Evolutionary conservation across 2,329 filamentous ascomycete genomes (phyloP).

Genomic region (Gaeumannomyces tritici): DNA sequence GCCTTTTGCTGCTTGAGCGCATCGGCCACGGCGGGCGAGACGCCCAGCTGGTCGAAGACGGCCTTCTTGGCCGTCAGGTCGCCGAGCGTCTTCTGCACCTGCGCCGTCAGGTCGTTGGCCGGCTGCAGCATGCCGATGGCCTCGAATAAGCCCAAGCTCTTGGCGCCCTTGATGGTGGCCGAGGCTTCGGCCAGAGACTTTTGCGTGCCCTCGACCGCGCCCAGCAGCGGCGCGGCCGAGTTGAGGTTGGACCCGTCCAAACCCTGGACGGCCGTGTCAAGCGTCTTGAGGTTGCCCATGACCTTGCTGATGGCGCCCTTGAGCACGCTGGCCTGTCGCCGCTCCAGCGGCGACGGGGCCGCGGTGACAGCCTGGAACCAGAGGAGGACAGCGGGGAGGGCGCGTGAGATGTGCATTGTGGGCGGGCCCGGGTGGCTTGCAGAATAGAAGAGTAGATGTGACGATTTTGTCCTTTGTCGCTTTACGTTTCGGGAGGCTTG

Average conservation of each 20-base stretch:
- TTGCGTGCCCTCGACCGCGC: background rate
- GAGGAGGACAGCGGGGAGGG: background rate
- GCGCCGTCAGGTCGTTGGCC: constrained; percentile 11
- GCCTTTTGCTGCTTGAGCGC: constrained; percentile 15
- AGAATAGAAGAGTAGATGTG: background rate
- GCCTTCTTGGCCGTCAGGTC: constrained; percentile 16
- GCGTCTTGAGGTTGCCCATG: background rate
- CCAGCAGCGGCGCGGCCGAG: background rate
- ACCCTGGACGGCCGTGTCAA: background rate
- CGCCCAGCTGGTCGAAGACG: constrained; percentile 16
- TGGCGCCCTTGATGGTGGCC: constrained; percentile 17
- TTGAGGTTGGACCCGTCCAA: background rate
- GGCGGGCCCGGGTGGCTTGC: background rate
- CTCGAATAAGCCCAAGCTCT: constrained; percentile 13
- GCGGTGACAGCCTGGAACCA: background rate
- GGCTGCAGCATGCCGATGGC: constrained; percentile 13
- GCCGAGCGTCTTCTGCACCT: constrained; percentile 13
- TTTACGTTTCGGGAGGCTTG: no score
- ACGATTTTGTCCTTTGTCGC: no score
- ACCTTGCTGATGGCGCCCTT: background rate
- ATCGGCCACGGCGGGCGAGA: constrained; percentile 13
- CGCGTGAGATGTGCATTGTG: background rate
- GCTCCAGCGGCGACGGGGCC: background rate
- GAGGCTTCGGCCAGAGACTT: constrained; percentile 12
- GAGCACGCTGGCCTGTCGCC: background rate